Conservation (phyloP, 345 rosid genomes). For the Draba incana region DNA sequence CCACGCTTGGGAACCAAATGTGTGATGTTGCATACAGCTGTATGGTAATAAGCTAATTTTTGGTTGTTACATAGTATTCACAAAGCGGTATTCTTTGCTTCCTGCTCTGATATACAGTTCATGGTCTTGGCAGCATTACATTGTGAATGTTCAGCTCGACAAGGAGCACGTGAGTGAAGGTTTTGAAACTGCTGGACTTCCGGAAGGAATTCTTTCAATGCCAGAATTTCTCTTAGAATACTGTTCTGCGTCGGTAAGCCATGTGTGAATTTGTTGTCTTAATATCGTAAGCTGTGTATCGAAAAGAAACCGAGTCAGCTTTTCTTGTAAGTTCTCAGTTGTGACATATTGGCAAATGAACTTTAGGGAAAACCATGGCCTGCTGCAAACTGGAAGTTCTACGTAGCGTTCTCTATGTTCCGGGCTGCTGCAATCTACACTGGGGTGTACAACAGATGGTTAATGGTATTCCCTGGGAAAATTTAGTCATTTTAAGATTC, state of each 20-base stretch:
- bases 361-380: constrained; percentile 91
- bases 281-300: not conserved
- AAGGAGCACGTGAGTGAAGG: constrained; percentile 50
- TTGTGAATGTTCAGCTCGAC: constrained; percentile 44
- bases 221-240: constrained; percentile 84
- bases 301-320: not conserved
- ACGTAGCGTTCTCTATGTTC: constrained; percentile 84
- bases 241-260: constrained; percentile 76
- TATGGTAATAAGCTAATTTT: constrained; percentile 56
- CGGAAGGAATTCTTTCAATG: constrained; percentile 81
- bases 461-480: constrained; percentile 60
- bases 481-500: not conserved
- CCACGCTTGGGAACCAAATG: constrained; percentile 98
- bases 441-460: constrained; percentile 83
- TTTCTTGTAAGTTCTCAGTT: not conserved
- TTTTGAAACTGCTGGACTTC: constrained; percentile 67
- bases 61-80: not conserved
- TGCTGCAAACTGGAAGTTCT: constrained; percentile 85
- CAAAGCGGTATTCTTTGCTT: constrained; percentile 11
- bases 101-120: constrained; percentile 23
- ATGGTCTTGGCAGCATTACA: constrained; percentile 63
- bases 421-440: constrained; percentile 84
- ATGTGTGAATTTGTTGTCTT: not conserved
- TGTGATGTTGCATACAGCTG: constrained; percentile 86
- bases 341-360: constrained; percentile 25